Conservation (phyloP, 2,329 filamentous ascomycete species). For the Coniochaeta sp. region DNA sequence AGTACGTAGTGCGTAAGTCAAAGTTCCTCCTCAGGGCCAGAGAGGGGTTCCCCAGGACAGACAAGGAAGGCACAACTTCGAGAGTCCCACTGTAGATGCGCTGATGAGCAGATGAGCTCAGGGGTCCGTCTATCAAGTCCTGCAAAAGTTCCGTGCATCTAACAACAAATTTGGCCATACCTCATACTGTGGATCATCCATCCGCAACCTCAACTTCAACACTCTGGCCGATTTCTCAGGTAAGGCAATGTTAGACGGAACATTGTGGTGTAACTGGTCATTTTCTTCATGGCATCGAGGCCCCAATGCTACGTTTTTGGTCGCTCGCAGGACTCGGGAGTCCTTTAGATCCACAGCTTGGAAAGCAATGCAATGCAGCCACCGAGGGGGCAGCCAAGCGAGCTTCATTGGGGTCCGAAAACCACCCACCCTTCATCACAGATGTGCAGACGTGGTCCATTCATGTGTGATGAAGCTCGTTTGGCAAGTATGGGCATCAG, state of each 20-base stretch:
- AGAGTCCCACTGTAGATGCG: neutral
- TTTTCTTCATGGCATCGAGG: neutral
- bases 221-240: too few species aligned
- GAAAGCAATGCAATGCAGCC: neutral
- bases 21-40: neutral
- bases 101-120: neutral
- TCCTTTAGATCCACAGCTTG: neutral
- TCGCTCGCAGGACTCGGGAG: neutral
- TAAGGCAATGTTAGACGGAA: too few species aligned
- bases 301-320: neutral
- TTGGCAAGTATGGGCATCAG: neutral
- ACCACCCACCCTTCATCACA: neutral
- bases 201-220: neutral
- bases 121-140: neutral
- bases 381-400: neutral
- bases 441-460: neutral
- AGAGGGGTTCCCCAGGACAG: neutral
- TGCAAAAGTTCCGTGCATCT: neutral
- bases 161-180: neutral
- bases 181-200: too few species aligned
- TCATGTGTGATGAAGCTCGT: neutral
- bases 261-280: neutral
- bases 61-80: neutral
- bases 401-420: neutral
- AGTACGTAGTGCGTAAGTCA: too few species aligned